A percentile compares a stretch with the other conserved stretches of the same genome.
These are phyloP conservation scores for Camillea tinctor DNA, from an alignment of 2,329 filamentous ascomycete species.

Conservation along the genomic window DNA sequence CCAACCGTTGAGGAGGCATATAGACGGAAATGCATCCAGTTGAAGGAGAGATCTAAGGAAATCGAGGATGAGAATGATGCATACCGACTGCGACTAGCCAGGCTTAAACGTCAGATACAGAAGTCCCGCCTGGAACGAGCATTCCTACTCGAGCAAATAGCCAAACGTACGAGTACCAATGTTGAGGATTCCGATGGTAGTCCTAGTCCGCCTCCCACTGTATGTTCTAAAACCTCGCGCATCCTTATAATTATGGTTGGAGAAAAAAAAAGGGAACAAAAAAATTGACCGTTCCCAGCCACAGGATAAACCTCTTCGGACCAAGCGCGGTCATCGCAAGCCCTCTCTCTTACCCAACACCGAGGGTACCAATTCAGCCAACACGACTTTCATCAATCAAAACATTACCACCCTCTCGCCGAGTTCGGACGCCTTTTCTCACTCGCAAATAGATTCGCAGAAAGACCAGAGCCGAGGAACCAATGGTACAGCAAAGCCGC, in stretches of 20 bases:
- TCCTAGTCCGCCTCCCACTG: constrained; percentile 75
- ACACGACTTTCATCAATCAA: constrained; percentile 47
- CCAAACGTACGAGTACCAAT: constrained; percentile 70
- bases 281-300: constrained; percentile 50
- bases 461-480: constrained; percentile 30
- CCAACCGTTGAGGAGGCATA: constrained; percentile 96
- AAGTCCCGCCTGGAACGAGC: constrained; percentile 88
- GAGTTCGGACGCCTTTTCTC: constrained; percentile 53
- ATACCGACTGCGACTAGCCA: constrained; percentile 72
- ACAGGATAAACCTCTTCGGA: constrained; percentile 74
- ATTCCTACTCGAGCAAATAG: constrained; percentile 70
- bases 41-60: constrained; percentile 87
- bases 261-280: not conserved
- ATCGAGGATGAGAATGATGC: constrained; percentile 90
- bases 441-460: constrained; percentile 43
- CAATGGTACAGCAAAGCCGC: constrained; percentile 42
- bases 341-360: constrained; percentile 47
- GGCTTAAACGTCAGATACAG: constrained; percentile 81
- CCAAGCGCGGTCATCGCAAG: constrained; percentile 70
- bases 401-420: constrained; percentile 47
- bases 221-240: constrained; percentile 41
- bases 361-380: constrained; percentile 39
- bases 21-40: constrained; percentile 91
- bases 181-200: constrained; percentile 78
- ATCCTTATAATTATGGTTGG: not conserved